Percentiles rank a stretch among this genome's conserved stretches.
Conservation (phyloP, 2,329 filamentous ascomycete genomes). For the Stachybotrys chlorohalonatus region DNA sequence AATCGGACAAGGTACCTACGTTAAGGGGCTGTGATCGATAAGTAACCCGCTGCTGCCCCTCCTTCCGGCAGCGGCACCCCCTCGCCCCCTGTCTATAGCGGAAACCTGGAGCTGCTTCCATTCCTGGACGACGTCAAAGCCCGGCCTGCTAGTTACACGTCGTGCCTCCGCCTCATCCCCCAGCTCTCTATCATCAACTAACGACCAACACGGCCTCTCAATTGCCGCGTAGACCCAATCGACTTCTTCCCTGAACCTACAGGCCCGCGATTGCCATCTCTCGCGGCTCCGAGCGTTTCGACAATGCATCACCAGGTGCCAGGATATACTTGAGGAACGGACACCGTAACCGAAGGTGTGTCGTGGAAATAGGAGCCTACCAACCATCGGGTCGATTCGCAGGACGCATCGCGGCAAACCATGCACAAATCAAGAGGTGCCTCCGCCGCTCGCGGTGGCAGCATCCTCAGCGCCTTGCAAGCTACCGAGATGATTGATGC, state of each 20-base stretch:
- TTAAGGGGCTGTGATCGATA: background rate
- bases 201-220: background rate
- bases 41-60: background rate
- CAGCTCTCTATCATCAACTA: no score
- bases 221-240: background rate
- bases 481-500: slow-evolving; percentile 71
- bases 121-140: background rate
- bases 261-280: background rate
- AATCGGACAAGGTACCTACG: background rate
- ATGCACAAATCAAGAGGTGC: slow-evolving; percentile 37
- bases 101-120: background rate
- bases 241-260: background rate
- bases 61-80: background rate
- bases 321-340: background rate
- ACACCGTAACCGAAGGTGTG: background rate
- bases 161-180: background rate
- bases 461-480: slow-evolving; percentile 68
- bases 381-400: no score
- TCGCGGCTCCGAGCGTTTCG: background rate
- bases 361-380: background rate
- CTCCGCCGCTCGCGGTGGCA: slow-evolving; percentile 29
- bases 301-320: background rate
- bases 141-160: background rate
- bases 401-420: background rate
- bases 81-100: no score